Percentiles rank a stretch among this genome's conserved stretches.
Conservation (phyloP, 495 filamentous ascomycete species). For the Apodospora peruviana region DNA sequence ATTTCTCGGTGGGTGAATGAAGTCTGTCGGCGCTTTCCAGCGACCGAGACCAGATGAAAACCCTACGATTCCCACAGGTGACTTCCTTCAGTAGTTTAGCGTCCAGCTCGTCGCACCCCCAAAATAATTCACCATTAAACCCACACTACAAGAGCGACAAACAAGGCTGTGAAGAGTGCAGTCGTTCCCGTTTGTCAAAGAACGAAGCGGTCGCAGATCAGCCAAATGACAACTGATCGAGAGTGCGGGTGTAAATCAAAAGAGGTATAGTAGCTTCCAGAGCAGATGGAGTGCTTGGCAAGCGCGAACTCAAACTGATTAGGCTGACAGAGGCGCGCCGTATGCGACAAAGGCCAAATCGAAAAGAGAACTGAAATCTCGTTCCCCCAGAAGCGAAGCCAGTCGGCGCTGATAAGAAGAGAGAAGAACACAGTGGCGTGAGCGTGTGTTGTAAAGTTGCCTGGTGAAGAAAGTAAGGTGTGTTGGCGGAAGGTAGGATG, state of each 20-base stretch:
- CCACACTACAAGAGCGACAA: no score
- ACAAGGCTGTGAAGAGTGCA: neutral
- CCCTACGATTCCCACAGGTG: neutral
- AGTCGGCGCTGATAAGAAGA: constrained; percentile 11
- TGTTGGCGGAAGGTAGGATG: neutral
- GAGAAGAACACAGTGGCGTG: no score
- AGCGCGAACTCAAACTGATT: constrained; percentile 17
- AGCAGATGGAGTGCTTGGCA: constrained; percentile 13
- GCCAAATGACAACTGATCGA: constrained; percentile 8
- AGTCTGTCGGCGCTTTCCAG: neutral
- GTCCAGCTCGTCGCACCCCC: neutral
- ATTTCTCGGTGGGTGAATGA: constrained; percentile 12
- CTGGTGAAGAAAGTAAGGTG: neutral
- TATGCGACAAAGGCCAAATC: constrained; percentile 5
- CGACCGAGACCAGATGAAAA: neutral
- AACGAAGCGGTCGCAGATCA: constrained; percentile 10
- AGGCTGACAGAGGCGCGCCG: constrained; percentile 2
- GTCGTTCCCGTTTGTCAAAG: neutral
- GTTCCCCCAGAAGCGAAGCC: constrained; percentile 12
- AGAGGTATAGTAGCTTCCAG: constrained; percentile 14
- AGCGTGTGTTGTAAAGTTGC: neutral
- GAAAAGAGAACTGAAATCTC: neutral
- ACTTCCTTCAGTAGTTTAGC: no score
- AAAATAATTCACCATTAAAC: no score
- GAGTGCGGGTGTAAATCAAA: constrained; percentile 8